Conservation (phyloP, 2,329 filamentous ascomycete species). For the Aureobasidium musti region DNA sequence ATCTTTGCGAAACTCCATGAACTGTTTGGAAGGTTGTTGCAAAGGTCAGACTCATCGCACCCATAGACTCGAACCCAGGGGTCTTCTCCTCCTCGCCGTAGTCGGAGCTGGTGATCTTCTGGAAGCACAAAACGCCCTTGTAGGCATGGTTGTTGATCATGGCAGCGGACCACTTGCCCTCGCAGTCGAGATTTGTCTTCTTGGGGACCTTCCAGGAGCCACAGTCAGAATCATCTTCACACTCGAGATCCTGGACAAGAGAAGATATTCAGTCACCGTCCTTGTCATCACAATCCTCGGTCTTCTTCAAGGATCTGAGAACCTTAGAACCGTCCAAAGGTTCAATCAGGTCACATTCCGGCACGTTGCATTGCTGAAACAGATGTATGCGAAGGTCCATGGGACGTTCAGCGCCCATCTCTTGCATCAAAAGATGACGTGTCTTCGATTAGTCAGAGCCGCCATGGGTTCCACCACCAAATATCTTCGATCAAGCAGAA, state of each 20-base stretch:
- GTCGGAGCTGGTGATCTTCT: constrained; percentile 94
- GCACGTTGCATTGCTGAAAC: too few relatives aligned
- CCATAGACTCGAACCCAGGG: constrained; percentile 96
- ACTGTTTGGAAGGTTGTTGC: not conserved
- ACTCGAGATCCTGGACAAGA: constrained; percentile 93
- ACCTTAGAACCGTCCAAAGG: too few relatives aligned
- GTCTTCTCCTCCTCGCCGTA: constrained; percentile 98
- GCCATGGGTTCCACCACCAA: too few relatives aligned
- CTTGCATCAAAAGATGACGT: too few relatives aligned
- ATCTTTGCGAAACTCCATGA: constrained; percentile 57
- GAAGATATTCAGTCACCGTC: constrained; percentile 96
- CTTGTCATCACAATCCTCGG: constrained; percentile 99
- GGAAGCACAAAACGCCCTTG: constrained; percentile 92
- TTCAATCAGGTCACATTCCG: too few relatives aligned
- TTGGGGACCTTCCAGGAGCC: constrained; percentile 88
- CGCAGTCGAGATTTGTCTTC: constrained; percentile 94
- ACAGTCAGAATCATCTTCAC: constrained; percentile 87
- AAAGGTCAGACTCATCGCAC: constrained; percentile 68
- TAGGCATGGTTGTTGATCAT: constrained; percentile 96
- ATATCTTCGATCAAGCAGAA: too few relatives aligned
- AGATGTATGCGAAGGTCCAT: too few relatives aligned
- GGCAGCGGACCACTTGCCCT: constrained; percentile 96
- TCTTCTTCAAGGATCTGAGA: constrained; percentile 76
- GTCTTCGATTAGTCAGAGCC: too few relatives aligned
- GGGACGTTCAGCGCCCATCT: too few relatives aligned